Conservation (phyloP, 768 basidiomycete genomes). For the Mycena kentingensis region DNA sequence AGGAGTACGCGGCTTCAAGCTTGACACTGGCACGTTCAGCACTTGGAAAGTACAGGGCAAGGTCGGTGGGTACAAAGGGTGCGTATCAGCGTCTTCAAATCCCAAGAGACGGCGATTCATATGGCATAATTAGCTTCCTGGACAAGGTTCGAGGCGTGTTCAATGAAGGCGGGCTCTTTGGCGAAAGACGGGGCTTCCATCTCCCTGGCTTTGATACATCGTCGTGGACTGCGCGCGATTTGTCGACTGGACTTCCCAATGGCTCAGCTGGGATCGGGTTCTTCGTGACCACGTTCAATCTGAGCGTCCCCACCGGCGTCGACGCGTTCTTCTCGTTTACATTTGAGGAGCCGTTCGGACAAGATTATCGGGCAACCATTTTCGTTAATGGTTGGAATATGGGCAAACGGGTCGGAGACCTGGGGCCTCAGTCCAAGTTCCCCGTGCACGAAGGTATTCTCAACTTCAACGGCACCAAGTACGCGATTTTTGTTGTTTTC, state of each 20-base stretch:
- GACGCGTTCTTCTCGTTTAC: slow-evolving; percentile 77
- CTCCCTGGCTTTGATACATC: slow-evolving; percentile 69
- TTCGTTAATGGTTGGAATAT: slow-evolving; percentile 92
- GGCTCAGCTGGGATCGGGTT: slow-evolving; percentile 73
- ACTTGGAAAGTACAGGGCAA: slow-evolving; percentile 79
- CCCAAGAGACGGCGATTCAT: background rate
- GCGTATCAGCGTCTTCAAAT: slow-evolving; percentile 23
- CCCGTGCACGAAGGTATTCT: slow-evolving; percentile 83
- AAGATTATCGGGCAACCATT: slow-evolving; percentile 72
- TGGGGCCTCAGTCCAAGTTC: slow-evolving; percentile 79
- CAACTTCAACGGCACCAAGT: slow-evolving; percentile 74
- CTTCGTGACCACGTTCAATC: slow-evolving; percentile 73
- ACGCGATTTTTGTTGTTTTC: background rate
- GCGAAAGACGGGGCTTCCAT: slow-evolving; percentile 76
- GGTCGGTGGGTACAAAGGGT: slow-evolving; percentile 67
- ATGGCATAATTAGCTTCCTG: slow-evolving; percentile 51
- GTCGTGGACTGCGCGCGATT: slow-evolving; percentile 56
- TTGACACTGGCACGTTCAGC: slow-evolving; percentile 61
- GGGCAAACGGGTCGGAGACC: slow-evolving; percentile 72
- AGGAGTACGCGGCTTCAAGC: slow-evolving; percentile 74
- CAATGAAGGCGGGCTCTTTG: slow-evolving; percentile 73
- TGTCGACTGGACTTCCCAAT: slow-evolving; percentile 63
- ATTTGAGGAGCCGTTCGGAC: slow-evolving; percentile 59
- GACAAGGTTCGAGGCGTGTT: slow-evolving; percentile 71
- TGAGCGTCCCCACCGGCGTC: slow-evolving; percentile 56